Base-by-base conservation (phyloP, 2,329 filamentous ascomycete genomes). In the Paracorniculantispora psalliotae region DNA sequence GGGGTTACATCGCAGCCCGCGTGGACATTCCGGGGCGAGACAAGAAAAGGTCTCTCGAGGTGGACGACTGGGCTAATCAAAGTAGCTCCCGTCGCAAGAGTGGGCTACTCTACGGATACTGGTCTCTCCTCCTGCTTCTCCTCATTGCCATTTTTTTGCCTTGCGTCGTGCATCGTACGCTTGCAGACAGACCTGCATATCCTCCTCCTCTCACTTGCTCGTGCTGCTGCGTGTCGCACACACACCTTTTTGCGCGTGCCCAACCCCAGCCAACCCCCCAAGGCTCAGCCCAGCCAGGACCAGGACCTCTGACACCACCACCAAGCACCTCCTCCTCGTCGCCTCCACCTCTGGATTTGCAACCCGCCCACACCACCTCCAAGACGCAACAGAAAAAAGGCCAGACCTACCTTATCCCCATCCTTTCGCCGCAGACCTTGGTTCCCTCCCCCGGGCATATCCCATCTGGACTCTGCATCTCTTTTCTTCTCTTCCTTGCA, bases 391-490 rank as follows among this genome's bases (percentile, higher is more conserved):
- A 43, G 30, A 57, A 49, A n/a, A n/a, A n/a, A n/a, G n/a, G n/a
- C n/a, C n/a, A n/a, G n/a, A n/a, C n/a, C n/a, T n/a, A n/a, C n/a
- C n/a, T n/a, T n/a, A n/a, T n/a, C n/a, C n/a, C 12, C 48, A 39
- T 58, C 43, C 48, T 63, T 63, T 63, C 59, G 56, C 41, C 51
- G 53, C 62, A 57, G 48, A 46, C 56, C 62, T 63, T 56, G 54
- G 49, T 56, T 57, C 37, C 50, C 49, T 48, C 41, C 35, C 46
- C 46, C 46, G 54, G 54, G 41, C 35, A 33, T 43, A 41, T 57
- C 25, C 33, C 54, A 50, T 50, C 46, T 49, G 46, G 54, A 50
- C 39, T 19, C 19, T 15, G 28, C 39, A 55, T 61, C 50, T 54
- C 43, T 37, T 47, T 57, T 52, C 59, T 49, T 43, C 50, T 56